phyloP scores from a whole-genome alignment of 371 early-diverging fungal genomes.

The Apophysomyces ossiformis region DNA sequence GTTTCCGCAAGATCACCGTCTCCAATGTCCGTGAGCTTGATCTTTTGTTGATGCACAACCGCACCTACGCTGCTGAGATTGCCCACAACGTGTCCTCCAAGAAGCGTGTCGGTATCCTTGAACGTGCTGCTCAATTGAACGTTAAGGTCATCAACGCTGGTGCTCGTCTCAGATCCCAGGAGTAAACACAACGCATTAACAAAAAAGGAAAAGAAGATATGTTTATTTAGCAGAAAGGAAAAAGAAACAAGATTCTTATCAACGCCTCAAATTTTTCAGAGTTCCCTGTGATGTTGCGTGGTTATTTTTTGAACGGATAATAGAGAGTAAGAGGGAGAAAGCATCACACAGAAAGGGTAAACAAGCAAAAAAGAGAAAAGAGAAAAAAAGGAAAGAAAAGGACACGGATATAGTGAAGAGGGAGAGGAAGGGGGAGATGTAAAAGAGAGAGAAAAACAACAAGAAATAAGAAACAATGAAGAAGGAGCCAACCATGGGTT shows the following conservation, averaged over 20 bases:
- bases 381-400: conserved; percentile 5
- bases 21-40: conserved; percentile 96
- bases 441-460: neutral
- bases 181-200: conserved; percentile 47
- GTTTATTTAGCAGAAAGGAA: conserved; percentile 11
- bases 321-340: neutral
- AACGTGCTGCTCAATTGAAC: conserved; percentile 97
- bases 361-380: neutral
- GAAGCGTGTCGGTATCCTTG: conserved; percentile 97
- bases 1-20: conserved; percentile 98
- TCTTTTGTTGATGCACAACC: conserved; percentile 98
- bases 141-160: conserved; percentile 98
- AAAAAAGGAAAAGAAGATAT: conserved; percentile 2
- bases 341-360: conserved; percentile 6
- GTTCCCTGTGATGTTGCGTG: neutral
- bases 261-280: neutral
- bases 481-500: neutral
- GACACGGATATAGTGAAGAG: neutral
- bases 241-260: conserved; percentile 12
- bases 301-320: conserved; percentile 3
- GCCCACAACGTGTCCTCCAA: conserved; percentile 97
- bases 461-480: neutral
- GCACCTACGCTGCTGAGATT: conserved; percentile 99
- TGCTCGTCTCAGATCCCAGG: conserved; percentile 94
- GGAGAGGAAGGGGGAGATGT: neutral